Evolutionary conservation across 257 asterid genomes (phyloP), one percentile per base, ranked within the genome.

Genomic region (Gentiana macrophylla): DNA sequence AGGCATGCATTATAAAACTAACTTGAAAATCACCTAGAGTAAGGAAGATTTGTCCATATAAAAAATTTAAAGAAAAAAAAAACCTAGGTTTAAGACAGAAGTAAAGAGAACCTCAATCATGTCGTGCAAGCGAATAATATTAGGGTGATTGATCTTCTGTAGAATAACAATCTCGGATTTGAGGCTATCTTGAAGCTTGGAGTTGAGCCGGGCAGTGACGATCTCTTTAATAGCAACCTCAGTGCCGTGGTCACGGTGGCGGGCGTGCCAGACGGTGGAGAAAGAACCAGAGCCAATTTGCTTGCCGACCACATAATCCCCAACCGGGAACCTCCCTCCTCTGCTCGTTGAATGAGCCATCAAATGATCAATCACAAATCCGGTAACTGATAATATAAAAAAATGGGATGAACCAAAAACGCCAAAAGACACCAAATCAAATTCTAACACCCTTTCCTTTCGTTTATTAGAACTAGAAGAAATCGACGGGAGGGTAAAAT

Each of bases 241-340:
- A 1, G 93, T 83, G 46, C 95, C 94, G 59, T 78, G 84, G 46
- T 73, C 76, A 41, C 86, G 84, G 71, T 91, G 98, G 65, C 77
- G 80, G 44, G 90, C 98, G 69, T 76, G 95, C 98, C 98, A 87
- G 62, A 91, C 98, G 55, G 89, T 87, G 47, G 98, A 87, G 81
- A 77, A 91, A 7, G 96, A 84, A 1, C 98, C 98, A 3, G 75
- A 53, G 5, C 98, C 98, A 11, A 91, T 71, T 64, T 80, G 94
- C 73, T 74, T 83, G 63, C 87, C 86, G 37, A 87, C 82, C 68
- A 75, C 64, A 55, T 91, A 91, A 12, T 91, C 95, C 61, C 98
- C 98, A 12, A 91, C 93, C 47, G 59, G 33, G 37, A 61, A 75
- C 78, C 79, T 79, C 56, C 65, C 76, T 35, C 69, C 75, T 15